These are phyloP conservation scores for Trichosanthes cucumerina DNA, from an alignment of 306 rosid genomes.

Conservation along the genomic window DNA sequence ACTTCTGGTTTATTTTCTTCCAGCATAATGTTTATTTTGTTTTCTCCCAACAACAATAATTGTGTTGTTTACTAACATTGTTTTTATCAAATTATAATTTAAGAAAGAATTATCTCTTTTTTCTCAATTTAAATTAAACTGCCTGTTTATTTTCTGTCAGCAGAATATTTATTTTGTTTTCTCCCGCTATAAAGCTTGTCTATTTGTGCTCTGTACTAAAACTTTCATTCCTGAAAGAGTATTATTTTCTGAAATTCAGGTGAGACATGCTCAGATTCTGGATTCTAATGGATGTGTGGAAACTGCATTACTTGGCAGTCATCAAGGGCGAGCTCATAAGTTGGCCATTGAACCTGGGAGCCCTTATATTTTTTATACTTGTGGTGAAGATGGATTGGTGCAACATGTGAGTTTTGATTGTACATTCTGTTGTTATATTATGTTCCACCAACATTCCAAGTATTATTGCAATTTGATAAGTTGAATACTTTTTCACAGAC, in stretches of 20 bases:
- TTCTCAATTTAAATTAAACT: neutral
- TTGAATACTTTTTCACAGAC: neutral
- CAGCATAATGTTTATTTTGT: neutral
- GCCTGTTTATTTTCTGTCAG: neutral
- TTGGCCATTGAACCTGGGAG: conserved; percentile 96
- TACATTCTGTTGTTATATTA: neutral
- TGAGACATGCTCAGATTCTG: conserved; percentile 60
- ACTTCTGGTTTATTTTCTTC: neutral
- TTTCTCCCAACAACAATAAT: neutral
- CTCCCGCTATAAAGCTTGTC: neutral
- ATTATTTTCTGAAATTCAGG: conserved; percentile 40
- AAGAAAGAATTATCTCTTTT: too few relatives aligned
- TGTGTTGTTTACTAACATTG: neutral
- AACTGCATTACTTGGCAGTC: conserved; percentile 42
- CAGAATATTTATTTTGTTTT: neutral
- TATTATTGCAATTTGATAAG: neutral
- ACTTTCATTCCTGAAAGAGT: neutral
- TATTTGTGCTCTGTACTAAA: neutral
- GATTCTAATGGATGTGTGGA: conserved; percentile 41
- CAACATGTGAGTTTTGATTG: conserved; percentile 66
- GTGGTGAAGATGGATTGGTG: conserved; percentile 95
- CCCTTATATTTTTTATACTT: conserved; percentile 74
- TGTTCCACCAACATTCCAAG: neutral
- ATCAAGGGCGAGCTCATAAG: conserved; percentile 80
- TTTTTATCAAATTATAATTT: neutral